A percentile compares a stretch with the other conserved stretches of the same genome.
Evolutionary conservation across 495 filamentous ascomycete species (phyloP).

Genomic region (Xylaria sp.): DNA sequence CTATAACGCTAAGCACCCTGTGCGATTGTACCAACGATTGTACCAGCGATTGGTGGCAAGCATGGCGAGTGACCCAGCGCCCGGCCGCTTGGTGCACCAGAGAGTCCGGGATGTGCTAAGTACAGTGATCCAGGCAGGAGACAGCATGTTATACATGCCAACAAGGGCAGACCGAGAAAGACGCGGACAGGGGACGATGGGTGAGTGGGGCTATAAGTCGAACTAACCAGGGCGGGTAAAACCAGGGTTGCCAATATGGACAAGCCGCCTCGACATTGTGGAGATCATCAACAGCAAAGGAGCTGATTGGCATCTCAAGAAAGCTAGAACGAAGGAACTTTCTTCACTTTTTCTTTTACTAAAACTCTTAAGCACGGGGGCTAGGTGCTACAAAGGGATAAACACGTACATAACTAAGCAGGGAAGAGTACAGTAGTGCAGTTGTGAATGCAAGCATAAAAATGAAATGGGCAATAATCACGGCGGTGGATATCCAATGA

Average conservation of each 20-base stretch:
- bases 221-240: conserved; percentile 3
- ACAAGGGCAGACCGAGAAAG: neutral
- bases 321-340: neutral
- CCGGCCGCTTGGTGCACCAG: conserved; percentile 13
- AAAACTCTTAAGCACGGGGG: neutral
- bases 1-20: conserved; percentile 2
- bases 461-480: neutral
- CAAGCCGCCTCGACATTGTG: conserved; percentile 6
- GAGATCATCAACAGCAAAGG: neutral
- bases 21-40: conserved; percentile 7
- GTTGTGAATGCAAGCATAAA: neutral
- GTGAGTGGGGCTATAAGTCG: conserved; percentile 1
- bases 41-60: conserved; percentile 17
- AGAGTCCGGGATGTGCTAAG: too few species aligned
- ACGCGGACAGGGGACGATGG: neutral
- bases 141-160: neutral
- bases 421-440: neutral
- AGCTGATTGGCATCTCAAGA: neutral
- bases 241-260: neutral
- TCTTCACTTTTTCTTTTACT: neutral
- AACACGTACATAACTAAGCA: neutral
- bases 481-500: neutral
- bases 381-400: neutral
- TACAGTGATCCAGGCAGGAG: too few species aligned
- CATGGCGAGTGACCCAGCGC: conserved; percentile 16